Evolutionary conservation across 1,139 yeast species (phyloP), one percentile per base, ranked within the genome.

Genomic region (Pichia kudriavzevii): DNA sequence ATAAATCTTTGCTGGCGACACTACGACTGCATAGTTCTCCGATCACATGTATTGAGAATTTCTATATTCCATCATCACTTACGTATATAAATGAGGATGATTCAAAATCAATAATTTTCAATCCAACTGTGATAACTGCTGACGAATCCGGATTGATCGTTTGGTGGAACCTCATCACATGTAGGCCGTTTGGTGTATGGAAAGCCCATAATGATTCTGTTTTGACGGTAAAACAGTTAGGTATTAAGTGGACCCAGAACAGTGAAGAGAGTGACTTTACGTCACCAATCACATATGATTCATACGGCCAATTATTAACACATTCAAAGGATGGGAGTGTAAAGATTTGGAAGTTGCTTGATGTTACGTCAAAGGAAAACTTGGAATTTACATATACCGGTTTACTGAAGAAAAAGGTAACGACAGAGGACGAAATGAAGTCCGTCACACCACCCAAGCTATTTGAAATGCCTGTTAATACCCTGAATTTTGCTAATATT

Each of bases 401-500:
- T 22, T 29, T 45, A 4, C 28, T 52, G 30, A 48, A 42, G 24
- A 42, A 48, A 17, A 40, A 41, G 21, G 16, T 37, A 4, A 11
- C 23, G 6, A 24, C 32, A 11, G 28, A 26, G 5, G 33, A 28
- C 11, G 23, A 20, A 2, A 43, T 34, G 2, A 10, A n/a, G 4
- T 10, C 15, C 5, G 22, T 19, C 5, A 32, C 11, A 7, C 36
- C 34, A 41, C 53, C 12, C 22, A 24, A 13, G 22, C 40, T 44
- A 0, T 60, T 61, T 35, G 65, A 66, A 22, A 53, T 73, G 35
- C 80, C 81, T 0, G 72, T 73, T 15, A 76, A 76, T 49, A 54
- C 75, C 2, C 55, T 75, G 44, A 75, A 75, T 48, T 76, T 71
- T 47, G 63, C 76, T 41, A 75, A 75, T 46, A 67, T 75, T 20